These are phyloP conservation scores for Dendrocalamus sinicus DNA, from an alignment of 176 grass and related monocot genomes.

Conservation along the genomic window DNA sequence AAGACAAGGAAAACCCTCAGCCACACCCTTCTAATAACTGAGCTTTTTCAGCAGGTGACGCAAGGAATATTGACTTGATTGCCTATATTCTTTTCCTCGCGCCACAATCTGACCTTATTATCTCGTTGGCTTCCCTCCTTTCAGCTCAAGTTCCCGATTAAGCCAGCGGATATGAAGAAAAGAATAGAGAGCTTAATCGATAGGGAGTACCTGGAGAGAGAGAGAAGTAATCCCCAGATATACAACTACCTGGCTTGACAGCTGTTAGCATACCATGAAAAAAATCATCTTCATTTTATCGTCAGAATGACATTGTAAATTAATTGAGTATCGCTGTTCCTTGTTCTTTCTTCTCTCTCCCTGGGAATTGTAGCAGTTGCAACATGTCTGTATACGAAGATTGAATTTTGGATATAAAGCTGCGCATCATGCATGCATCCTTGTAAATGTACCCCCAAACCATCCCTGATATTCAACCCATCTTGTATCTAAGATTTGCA, in stretches of 20 bases:
- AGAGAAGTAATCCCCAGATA: conserved; percentile 96
- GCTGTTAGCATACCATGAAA: conserved; percentile 14
- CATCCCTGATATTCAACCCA: not conserved
- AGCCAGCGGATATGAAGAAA: conserved; percentile 98
- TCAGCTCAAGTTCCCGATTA: conserved; percentile 99
- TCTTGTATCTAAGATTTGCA: not conserved
- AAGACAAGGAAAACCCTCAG: conserved; percentile 97
- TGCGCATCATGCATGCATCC: conserved; percentile 20
- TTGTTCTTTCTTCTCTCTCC: conserved; percentile 43
- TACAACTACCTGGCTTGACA: conserved; percentile 97
- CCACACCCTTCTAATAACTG: conserved; percentile 98
- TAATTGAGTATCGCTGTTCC: conserved; percentile 40
- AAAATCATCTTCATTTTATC: conserved; percentile 33
- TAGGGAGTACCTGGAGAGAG: conserved; percentile 93
- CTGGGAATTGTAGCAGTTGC: conserved; percentile 36
- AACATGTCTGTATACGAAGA: conserved; percentile 46
- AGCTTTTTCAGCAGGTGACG: conserved; percentile 94
- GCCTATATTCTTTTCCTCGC: not conserved
- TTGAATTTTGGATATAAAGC: conserved; percentile 38
- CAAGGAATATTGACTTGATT: not conserved
- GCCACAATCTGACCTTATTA: not conserved
- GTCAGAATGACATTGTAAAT: conserved; percentile 51
- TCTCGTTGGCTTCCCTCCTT: conserved; percentile 20
- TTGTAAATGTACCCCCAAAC: not conserved
- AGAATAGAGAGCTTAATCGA: conserved; percentile 99